These are phyloP conservation scores for Lodderomyces pseudojiufengensis DNA, from an alignment of 1,139 yeast species.

Conservation along the genomic window DNA sequence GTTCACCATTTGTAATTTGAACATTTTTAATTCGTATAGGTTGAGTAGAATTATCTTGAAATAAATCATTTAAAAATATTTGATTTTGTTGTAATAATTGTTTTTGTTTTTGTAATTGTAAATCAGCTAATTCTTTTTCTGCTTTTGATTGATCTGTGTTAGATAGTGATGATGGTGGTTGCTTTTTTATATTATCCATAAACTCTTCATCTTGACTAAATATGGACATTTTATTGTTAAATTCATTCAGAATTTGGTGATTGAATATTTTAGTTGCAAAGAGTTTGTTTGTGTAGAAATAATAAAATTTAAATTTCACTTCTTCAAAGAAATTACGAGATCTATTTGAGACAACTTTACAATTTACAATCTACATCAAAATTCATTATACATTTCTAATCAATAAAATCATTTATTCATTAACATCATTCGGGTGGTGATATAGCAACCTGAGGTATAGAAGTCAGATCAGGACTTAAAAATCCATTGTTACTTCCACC, in stretches of 20 bases:
- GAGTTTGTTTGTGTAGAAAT: too few species aligned
- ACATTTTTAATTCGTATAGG: constrained; percentile 48
- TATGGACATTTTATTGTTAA: constrained; percentile 13
- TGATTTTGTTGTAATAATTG: constrained; percentile 38
- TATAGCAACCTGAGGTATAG: constrained; percentile 8
- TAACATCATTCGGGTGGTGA: constrained; percentile 10
- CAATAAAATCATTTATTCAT: not conserved
- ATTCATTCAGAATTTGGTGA: too few species aligned
- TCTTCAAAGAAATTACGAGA: too few species aligned
- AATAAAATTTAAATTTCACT: too few species aligned
- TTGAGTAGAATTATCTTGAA: constrained; percentile 37
- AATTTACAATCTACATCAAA: too few species aligned
- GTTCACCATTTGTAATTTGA: constrained; percentile 52
- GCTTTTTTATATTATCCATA: constrained; percentile 14
- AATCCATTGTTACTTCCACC: constrained; percentile 1
- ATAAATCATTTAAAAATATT: constrained; percentile 37
- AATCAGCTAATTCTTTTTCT: constrained; percentile 30
- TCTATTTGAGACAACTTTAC: too few species aligned
- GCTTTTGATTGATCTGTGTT: constrained; percentile 15
- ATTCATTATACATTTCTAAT: too few species aligned
- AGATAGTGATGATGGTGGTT: not conserved
- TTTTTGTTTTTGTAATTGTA: constrained; percentile 30
- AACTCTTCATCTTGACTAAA: constrained; percentile 16
- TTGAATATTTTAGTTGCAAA: too few species aligned
- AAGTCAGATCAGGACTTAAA: constrained; percentile 4